Percentiles rank a stretch among this genome's conserved stretches.
Evolutionary conservation across 345 rosid species (phyloP).

Genomic region (Hevea brasiliensis): DNA sequence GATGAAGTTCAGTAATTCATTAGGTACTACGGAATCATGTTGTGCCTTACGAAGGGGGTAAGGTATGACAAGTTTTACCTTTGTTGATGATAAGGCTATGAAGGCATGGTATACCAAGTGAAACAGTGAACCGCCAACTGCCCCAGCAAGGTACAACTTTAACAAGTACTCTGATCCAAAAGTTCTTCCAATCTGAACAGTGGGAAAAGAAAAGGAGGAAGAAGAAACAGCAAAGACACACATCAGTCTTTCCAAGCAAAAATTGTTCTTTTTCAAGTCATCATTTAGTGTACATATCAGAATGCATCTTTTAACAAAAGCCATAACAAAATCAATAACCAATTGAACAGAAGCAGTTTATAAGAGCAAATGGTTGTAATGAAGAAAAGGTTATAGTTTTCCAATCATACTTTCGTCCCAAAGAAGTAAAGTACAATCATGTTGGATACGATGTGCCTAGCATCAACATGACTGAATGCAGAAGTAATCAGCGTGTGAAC

Average conservation of each 20-base stretch:
- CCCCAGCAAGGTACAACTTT: slow-evolving; percentile 77
- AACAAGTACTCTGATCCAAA: slow-evolving; percentile 70
- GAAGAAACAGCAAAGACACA: neutral
- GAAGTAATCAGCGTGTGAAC: slow-evolving; percentile 71
- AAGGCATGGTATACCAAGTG: slow-evolving; percentile 64
- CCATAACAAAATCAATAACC: slow-evolving; percentile 10
- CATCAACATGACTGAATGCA: slow-evolving; percentile 81
- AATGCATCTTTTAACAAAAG: neutral
- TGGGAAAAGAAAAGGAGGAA: slow-evolving; percentile 2
- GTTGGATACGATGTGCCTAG: slow-evolving; percentile 64
- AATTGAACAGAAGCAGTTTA: slow-evolving; percentile 9
- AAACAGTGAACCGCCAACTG: slow-evolving; percentile 77
- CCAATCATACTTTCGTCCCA: slow-evolving; percentile 57
- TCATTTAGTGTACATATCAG: neutral
- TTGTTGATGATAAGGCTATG: slow-evolving; percentile 46
- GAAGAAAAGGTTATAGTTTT: slow-evolving; percentile 18
- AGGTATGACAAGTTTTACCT: too few relatives aligned
- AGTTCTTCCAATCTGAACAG: slow-evolving; percentile 57
- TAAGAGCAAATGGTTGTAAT: slow-evolving; percentile 1
- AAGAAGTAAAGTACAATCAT: slow-evolving; percentile 97
- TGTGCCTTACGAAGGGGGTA: too few relatives aligned
- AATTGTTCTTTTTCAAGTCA: neutral
- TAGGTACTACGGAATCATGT: too few relatives aligned
- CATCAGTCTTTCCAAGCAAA: neutral
- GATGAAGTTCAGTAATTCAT: too few relatives aligned